Base-by-base conservation (phyloP, 371 early-diverging fungal species). In the Lichtheimia ornata region DNA sequence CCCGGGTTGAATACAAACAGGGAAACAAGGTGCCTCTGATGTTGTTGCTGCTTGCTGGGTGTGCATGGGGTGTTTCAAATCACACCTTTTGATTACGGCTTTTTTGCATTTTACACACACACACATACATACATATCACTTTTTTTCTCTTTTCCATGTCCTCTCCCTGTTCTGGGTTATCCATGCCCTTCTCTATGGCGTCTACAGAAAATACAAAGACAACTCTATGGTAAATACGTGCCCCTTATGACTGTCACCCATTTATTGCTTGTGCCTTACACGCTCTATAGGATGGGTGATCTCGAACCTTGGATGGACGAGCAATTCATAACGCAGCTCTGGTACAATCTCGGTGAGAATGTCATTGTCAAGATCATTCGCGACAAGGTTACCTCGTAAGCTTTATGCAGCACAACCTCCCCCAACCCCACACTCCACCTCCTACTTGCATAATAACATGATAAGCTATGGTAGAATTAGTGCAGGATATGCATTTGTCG, bases 231-330 rank as follows among this genome's bases (percentile, higher is more conserved):
- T 53, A 61, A 50, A 15, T 27, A 22, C 22, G 22, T 22, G 22
- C 20, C 27, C 53, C 5, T 27, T 15, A 9, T 24, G 13, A 40
- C n/a, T 5, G 43, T 20, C 24, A 51, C 20, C 18, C 12, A 35
- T n/a, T 14, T 5, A n/a, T n/a, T 2, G 44, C 20, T 49, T 18
- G 25, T 12, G 12, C n/a, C n/a, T 22, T 63, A 20, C 15, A 24
- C 17, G 45, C 17, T 59, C 28, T 24, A 12, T 69, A 80, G 91
- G 91, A 90, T 90, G 91, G 92, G 92, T 50, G 92, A 92, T 60
- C 76, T 94, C 17, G 92, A 92, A 62, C 79, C 84, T 6, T 92
- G 93, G 92, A 92, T 92, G 93, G 91, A 91, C 69, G 93, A 94
- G 59, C 79, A 77, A 52, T 92, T 77, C 72, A 72, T 94, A 51